Percentiles rank a stretch among this genome's conserved stretches.
Evolutionary conservation across 73 alveolate genomes (phyloP).

Genomic region (Paramecium caudatum): DNA sequence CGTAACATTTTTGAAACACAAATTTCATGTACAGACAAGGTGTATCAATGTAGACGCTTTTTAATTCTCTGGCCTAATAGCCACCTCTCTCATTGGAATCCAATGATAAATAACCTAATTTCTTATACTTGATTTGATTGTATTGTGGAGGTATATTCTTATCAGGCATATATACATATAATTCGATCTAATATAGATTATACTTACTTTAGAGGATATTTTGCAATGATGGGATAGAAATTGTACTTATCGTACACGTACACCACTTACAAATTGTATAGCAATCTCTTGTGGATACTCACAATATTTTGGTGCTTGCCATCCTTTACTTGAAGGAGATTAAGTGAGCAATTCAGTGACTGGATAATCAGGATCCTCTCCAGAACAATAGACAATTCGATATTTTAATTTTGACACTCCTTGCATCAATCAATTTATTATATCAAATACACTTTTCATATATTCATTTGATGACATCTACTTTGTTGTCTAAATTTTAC

Average conservation of each 20-base stretch:
- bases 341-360: conserved; percentile 93
- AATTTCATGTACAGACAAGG: conserved; percentile 87
- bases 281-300: conserved; percentile 96
- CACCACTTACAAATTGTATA: conserved; percentile 91
- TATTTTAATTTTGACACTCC: conserved; percentile 86
- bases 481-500: background rate
- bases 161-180: conserved; percentile 92
- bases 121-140: conserved; percentile 92
- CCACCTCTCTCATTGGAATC: conserved; percentile 98
- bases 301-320: conserved; percentile 95
- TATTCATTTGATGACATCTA: conserved; percentile 7
- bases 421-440: background rate
- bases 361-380: conserved; percentile 96
- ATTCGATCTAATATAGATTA: conserved; percentile 82
- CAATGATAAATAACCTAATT: conserved; percentile 97
- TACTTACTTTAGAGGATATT: conserved; percentile 82
- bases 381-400: conserved; percentile 93
- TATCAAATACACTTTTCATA: background rate
- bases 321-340: conserved; percentile 95
- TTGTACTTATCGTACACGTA: conserved; percentile 91
- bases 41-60: conserved; percentile 90
- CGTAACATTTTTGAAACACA: conserved; percentile 91
- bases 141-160: conserved; percentile 88
- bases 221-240: conserved; percentile 97
- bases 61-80: conserved; percentile 98